These are phyloP conservation scores for Aristolochia contorta DNA, from an alignment of 164 flowering plant species.

Conservation along the genomic window DNA sequence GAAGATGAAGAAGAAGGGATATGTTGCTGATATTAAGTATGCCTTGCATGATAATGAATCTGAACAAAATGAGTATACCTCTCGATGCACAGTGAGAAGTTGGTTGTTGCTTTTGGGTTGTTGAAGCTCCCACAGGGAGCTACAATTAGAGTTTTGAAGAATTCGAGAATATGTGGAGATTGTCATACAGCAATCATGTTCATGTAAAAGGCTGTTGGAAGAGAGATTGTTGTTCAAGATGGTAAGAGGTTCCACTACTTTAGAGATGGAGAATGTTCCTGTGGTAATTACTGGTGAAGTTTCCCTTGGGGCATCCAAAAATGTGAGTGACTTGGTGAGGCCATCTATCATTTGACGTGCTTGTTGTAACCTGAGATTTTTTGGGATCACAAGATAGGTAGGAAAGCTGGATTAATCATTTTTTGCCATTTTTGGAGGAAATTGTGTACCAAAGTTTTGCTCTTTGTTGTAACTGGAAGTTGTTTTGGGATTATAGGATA, in stretches of 20 bases:
- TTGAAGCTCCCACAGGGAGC: slow-evolving; percentile 62
- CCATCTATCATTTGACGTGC: no score
- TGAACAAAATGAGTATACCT: slow-evolving; percentile 50
- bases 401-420: no score
- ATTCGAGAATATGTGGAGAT: slow-evolving; percentile 76
- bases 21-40: slow-evolving; percentile 28
- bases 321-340: no score
- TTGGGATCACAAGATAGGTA: no score
- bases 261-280: slow-evolving; percentile 62
- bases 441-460: no score
- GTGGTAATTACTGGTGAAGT: slow-evolving; percentile 67
- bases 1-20: slow-evolving; percentile 62
- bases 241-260: slow-evolving; percentile 79
- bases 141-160: slow-evolving; percentile 63
- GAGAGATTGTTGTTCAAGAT: slow-evolving; percentile 76
- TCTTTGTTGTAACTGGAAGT: no score
- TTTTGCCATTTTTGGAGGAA: no score
- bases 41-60: slow-evolving; percentile 56
- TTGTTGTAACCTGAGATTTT: no score
- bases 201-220: slow-evolving; percentile 47
- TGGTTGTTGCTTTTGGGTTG: slow-evolving; percentile 74
- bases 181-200: slow-evolving; percentile 75
- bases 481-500: no score
- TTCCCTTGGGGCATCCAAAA: no score
- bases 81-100: slow-evolving; percentile 80